Conservation (phyloP, 495 filamentous ascomycete genomes). For the Daldinia bambusicola region DNA sequence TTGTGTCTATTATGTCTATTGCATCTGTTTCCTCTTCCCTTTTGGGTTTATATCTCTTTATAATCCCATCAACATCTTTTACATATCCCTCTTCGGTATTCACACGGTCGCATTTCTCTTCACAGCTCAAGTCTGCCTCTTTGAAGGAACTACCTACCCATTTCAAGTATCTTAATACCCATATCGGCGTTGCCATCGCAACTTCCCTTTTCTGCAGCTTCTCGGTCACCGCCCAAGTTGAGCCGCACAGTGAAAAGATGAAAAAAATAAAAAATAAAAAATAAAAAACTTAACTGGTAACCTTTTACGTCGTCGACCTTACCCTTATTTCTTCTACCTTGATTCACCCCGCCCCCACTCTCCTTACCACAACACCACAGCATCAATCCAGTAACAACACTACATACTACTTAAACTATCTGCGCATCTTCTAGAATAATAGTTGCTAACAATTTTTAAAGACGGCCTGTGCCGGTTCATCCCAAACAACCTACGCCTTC, state of each 20-base stretch:
- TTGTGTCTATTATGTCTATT: neutral
- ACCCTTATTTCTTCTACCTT: neutral
- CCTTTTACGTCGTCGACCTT: neutral
- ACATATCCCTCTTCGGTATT: neutral
- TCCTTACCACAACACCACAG: neutral
- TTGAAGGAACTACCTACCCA: neutral
- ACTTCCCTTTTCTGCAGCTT: neutral
- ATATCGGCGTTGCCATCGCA: neutral
- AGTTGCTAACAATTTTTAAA: conserved; percentile 24
- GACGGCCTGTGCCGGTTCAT: conserved; percentile 1
- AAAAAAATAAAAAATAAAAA: no score
- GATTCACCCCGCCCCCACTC: neutral
- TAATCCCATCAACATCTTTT: neutral
- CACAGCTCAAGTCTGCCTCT: neutral
- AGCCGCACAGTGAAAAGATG: neutral
- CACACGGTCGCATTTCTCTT: neutral
- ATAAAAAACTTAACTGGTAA: neutral
- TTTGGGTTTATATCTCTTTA: neutral
- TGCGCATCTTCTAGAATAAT: neutral
- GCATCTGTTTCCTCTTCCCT: no score
- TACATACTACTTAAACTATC: neutral
- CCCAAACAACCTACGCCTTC: conserved; percentile 17
- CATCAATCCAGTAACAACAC: neutral
- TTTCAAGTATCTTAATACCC: neutral
- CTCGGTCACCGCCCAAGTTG: neutral